Evolutionary conservation across 129 eudicot species (phyloP).

Genomic region (Oenanthe sinensis): DNA sequence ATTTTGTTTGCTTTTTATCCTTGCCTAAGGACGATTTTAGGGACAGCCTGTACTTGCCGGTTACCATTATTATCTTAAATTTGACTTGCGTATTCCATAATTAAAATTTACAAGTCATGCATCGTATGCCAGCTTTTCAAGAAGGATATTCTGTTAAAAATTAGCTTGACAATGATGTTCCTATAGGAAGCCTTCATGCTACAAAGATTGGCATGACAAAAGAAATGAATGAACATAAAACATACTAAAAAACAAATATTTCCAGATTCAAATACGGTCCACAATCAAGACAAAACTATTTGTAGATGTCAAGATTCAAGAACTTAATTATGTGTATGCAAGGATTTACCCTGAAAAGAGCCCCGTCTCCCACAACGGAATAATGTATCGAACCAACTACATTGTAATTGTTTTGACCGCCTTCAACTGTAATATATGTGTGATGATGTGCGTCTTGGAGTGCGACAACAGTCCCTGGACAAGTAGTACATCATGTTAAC

Average conservation of each 20-base stretch:
- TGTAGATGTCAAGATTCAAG: conserved; percentile 6
- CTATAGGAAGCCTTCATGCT: not conserved
- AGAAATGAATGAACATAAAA: not conserved
- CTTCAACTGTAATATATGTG: conserved; percentile 69
- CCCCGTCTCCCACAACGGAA: conserved; percentile 64
- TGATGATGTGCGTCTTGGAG: conserved; percentile 85
- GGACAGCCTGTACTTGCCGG: not conserved
- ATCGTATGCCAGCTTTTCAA: not conserved
- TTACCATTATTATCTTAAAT: not conserved
- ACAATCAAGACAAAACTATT: not conserved
- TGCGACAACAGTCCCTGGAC: conserved; percentile 67
- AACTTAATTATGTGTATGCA: conserved; percentile 7
- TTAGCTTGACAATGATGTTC: not conserved
- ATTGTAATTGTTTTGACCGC: conserved; percentile 42
- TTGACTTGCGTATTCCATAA: not conserved
- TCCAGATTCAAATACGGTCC: not conserved
- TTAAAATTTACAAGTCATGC: not conserved
- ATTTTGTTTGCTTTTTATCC: not conserved
- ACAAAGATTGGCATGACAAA: not conserved
- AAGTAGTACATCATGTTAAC: conserved; percentile 25
- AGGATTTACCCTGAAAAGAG: conserved; percentile 80
- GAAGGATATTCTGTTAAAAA: not conserved
- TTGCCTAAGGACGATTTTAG: not conserved
- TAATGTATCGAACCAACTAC: conserved; percentile 78
- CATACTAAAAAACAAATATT: not conserved